Conservation (phyloP, 2,329 filamentous ascomycete genomes). For the Trichoderma endophyticum region DNA sequence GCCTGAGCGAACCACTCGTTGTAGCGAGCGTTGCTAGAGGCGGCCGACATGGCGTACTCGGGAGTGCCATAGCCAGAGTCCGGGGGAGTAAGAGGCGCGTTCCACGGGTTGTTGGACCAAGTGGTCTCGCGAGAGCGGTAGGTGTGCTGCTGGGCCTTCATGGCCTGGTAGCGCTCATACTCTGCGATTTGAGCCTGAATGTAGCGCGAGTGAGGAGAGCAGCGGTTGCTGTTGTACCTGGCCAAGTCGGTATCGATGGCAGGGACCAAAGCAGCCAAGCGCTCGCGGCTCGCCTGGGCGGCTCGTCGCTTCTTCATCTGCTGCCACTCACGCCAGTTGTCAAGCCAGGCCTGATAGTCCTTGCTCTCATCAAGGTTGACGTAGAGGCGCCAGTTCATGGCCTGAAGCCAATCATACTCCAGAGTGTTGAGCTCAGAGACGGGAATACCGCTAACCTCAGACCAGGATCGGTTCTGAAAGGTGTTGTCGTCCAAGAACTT, state of each 20-base stretch:
- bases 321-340: conserved; percentile 58
- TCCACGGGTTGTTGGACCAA: conserved; percentile 46
- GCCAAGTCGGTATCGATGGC: conserved; percentile 44
- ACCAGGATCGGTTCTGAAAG: conserved; percentile 96
- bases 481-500: conserved; percentile 97
- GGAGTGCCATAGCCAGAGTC: conserved; percentile 62
- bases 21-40: conserved; percentile 53
- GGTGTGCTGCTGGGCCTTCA: conserved; percentile 39
- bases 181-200: conserved; percentile 55
- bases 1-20: conserved; percentile 55
- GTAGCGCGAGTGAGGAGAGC: conserved; percentile 44
- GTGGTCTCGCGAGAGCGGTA: conserved; percentile 45
- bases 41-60: conserved; percentile 55
- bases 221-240: conserved; percentile 38
- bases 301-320: conserved; percentile 53
- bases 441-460: conserved; percentile 86
- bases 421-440: conserved; percentile 80
- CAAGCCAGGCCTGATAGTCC: conserved; percentile 63
- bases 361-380: conserved; percentile 77
- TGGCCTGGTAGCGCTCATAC: conserved; percentile 47
- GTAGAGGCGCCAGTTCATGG: conserved; percentile 81
- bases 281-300: conserved; percentile 48
- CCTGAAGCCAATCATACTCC: conserved; percentile 82
- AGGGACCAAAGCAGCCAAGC: conserved; percentile 47
- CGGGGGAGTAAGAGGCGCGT: conserved; percentile 54